Evolutionary conservation across 306 rosid genomes (phyloP), one percentile per base, ranked within the genome.

Genomic region (Lablab purpureus): DNA sequence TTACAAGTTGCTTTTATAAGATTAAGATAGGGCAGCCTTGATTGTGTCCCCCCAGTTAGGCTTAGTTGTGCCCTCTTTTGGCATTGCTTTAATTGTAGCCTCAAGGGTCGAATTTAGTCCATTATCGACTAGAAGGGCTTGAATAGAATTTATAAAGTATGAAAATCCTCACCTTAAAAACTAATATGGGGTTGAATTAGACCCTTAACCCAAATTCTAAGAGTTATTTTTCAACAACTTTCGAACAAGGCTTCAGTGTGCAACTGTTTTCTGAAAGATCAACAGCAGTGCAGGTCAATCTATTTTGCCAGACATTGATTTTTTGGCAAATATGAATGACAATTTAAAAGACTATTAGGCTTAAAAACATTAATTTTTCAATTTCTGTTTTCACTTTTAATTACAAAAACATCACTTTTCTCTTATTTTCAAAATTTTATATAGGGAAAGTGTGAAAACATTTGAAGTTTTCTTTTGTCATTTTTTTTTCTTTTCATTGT

Each of bases 321-420:
- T 59, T 59, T 59, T 45, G 8, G 71, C 15, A 60, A 25, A 75
- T 23, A 43, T 4, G 60, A 75, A 62, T 34, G 13, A 41, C 47
- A 43, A 45, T 3, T 4, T 54, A 21, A 21, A 10, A 8, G 56
- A n/a, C 10, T 50, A 9, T 50, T 6, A 7, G 23, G 23, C 21
- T 50, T 18, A 2, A 50, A 50, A 50, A 50, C 10, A 6, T 5
- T 8, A 7, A n/a, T 50, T 49, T 17, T 49, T 0, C 2, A 49
- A 4, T 49, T 17, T 18, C 23, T n/a, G 4, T 50, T 50, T 50
- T 50, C 7, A 50, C 11, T n/a, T n/a, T 50, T 18, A n/a, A 50
- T 50, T 50, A 50, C 10, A 50, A 50, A 50, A n/a, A n/a, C 1
- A 7, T 49, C 21, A 15, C 3, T 1, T 50, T 18, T 7, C n/a